A percentile compares a stretch with the other conserved stretches of the same genome.
Evolutionary conservation across 768 basidiomycete genomes (phyloP).

Genomic region (Hygrocybe coccinea): DNA sequence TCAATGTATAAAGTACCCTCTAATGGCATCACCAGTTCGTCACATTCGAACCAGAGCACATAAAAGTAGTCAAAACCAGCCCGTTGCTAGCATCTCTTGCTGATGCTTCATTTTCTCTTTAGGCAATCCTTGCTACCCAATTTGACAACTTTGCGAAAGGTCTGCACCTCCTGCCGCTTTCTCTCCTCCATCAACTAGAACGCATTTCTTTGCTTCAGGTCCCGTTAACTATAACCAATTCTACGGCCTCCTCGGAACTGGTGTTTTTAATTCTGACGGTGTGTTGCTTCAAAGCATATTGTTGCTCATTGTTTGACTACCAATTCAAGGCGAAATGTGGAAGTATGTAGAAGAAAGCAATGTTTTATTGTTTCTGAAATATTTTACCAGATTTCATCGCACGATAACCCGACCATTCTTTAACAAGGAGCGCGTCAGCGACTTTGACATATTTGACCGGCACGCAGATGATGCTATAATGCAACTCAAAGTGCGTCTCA

Average conservation of each 20-base stretch:
- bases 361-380: too few species aligned
- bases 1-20: neutral
- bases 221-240: slow-evolving; percentile 25
- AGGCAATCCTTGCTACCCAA: slow-evolving; percentile 43
- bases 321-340: slow-evolving; percentile 56
- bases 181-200: slow-evolving; percentile 4
- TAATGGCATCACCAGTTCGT: slow-evolving; percentile 28
- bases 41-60: slow-evolving; percentile 43
- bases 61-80: slow-evolving; percentile 32
- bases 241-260: slow-evolving; percentile 44
- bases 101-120: neutral
- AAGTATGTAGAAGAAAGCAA: slow-evolving; percentile 43
- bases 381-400: slow-evolving; percentile 25
- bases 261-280: slow-evolving; percentile 61
- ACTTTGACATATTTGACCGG: slow-evolving; percentile 59
- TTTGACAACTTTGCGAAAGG: slow-evolving; percentile 47
- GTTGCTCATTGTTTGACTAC: neutral
- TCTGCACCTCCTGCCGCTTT: slow-evolving; percentile 5
- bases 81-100: neutral
- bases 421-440: slow-evolving; percentile 51
- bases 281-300: slow-evolving; percentile 7
- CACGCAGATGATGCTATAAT: slow-evolving; percentile 47
- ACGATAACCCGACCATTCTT: slow-evolving; percentile 70
- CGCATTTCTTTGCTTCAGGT: slow-evolving; percentile 13
- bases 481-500: slow-evolving; percentile 40